These are phyloP conservation scores for Syzygium oleosum DNA, from an alignment of 345 rosid species.

Conservation along the genomic window DNA sequence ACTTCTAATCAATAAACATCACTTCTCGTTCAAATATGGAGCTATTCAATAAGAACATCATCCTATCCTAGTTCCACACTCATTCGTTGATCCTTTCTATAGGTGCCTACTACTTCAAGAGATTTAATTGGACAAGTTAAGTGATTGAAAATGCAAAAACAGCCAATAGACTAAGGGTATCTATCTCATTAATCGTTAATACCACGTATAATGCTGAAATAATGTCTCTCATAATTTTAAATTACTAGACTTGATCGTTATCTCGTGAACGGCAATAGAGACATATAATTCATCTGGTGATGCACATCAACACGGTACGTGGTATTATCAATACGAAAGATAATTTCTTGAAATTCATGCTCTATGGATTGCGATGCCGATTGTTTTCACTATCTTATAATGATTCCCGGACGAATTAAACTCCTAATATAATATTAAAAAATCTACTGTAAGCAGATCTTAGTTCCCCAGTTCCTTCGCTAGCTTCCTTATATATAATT, in stretches of 20 bases:
- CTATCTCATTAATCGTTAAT: neutral
- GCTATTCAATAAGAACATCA: too few relatives aligned
- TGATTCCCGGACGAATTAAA: neutral
- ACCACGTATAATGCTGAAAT: neutral
- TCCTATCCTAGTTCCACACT: too few relatives aligned
- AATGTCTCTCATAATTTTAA: neutral
- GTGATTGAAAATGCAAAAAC: neutral
- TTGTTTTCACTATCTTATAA: neutral
- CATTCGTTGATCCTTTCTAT: too few relatives aligned
- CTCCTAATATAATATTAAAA: neutral
- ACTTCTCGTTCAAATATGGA: too few relatives aligned
- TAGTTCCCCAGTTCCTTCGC: neutral
- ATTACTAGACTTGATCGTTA: neutral
- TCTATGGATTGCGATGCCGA: neutral
- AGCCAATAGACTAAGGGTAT: neutral
- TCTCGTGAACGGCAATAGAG: neutral
- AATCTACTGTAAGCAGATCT: neutral
- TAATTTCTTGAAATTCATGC: neutral
- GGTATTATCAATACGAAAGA: neutral
- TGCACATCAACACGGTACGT: too few relatives aligned
- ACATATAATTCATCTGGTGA: neutral
- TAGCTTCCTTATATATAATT: too few relatives aligned
- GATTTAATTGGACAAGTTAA: neutral
- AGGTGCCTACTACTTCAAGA: too few relatives aligned
- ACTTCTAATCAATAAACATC: too few relatives aligned